Evolutionary conservation across 768 basidiomycete genomes (phyloP), one percentile per base, ranked within the genome.

Genomic region (Coprinellus micaceus): DNA sequence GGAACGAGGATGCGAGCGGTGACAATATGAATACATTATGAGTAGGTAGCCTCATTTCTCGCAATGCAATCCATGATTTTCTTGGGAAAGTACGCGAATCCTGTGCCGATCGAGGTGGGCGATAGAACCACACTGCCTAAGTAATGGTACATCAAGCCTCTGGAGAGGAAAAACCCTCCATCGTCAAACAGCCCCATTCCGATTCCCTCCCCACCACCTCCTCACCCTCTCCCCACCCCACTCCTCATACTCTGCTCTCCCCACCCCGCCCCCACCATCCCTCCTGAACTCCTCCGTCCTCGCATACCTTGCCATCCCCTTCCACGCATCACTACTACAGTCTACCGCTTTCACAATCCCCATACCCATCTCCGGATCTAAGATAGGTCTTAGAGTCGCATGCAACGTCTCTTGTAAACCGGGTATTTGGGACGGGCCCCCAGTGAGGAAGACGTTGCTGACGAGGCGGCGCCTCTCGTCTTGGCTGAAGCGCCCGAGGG

Each of bases 401-500:
- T 85, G 76, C 37, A 98, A 75, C 2, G 91, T 83, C 6, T 81
- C 75, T 13, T 73, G 62, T 4, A 98, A 77, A 2, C 88, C 86
- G 0, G 86, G 86, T 21, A 95, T 70, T 61, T 83, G 82, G 2
- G 91, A 85, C 2, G 92, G 85, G 9, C 85, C 80, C 0, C 97
- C 97, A 0, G 96, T 92, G 1, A 97, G 74, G 74, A 92, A 94
- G 13, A 99, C 83, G 61, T 94, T 93, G 5, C 19, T 30, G 5
- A 33, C 48, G 51, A 30, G 28, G 47, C 52, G 13, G 37, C 47
- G 7, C 56, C 44, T 48, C 64, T 59, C 13, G 64, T 63, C 22
- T 17, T 60, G 58, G 33, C 64, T 54, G 59, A 69, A 69, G 17
- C 62, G 61, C 2, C 66, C 65, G 25, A 99, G 78, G 45, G 98